These are phyloP conservation scores for Pythium brassicae DNA, from an alignment of 352 stramenopile genomes.

Conservation along the genomic window DNA sequence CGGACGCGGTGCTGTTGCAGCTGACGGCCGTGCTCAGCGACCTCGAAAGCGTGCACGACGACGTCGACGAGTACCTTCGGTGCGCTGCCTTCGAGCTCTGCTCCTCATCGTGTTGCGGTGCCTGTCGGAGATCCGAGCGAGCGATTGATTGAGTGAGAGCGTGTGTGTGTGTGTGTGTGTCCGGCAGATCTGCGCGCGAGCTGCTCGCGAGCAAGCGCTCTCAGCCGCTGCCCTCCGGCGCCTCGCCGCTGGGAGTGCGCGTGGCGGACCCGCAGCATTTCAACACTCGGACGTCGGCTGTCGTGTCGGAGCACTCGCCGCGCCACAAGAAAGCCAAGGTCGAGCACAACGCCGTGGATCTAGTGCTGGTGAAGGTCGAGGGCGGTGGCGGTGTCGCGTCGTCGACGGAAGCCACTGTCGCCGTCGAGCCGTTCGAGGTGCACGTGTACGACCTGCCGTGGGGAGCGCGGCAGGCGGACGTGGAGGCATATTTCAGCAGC, in stretches of 20 bases:
- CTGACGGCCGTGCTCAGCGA: slow-evolving; percentile 37
- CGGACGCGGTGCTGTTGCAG: slow-evolving; percentile 24
- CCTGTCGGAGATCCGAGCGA: no score
- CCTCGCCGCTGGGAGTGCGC: slow-evolving; percentile 6
- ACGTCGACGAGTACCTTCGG: slow-evolving; percentile 63
- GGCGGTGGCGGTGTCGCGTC: no score
- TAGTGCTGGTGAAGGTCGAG: slow-evolving; percentile 49
- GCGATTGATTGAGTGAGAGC: not conserved
- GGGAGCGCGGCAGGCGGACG: slow-evolving; percentile 38
- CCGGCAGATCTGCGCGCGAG: slow-evolving; percentile 28
- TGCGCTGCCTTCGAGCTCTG: slow-evolving; percentile 12
- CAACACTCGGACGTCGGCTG: slow-evolving; percentile 7
- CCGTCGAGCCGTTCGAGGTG: slow-evolving; percentile 31
- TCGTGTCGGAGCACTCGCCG: slow-evolving; percentile 21
- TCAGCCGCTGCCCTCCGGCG: slow-evolving; percentile 4
- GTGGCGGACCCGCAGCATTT: slow-evolving; percentile 15
- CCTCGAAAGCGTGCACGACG: slow-evolving; percentile 28
- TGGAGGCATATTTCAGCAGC: slow-evolving; percentile 63
- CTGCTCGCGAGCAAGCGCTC: slow-evolving; percentile 32
- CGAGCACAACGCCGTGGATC: slow-evolving; percentile 19
- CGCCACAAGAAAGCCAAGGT: slow-evolving; percentile 30
- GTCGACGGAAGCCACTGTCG: slow-evolving; percentile 1
- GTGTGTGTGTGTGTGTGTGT: not conserved
- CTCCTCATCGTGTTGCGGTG: no score
- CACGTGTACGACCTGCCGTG: slow-evolving; percentile 68